A percentile compares a stretch with the other conserved stretches of the same genome.
Conservation (phyloP, 1,284 basidiomycete genomes). For the Pyrrhoderma lamaoense region DNA sequence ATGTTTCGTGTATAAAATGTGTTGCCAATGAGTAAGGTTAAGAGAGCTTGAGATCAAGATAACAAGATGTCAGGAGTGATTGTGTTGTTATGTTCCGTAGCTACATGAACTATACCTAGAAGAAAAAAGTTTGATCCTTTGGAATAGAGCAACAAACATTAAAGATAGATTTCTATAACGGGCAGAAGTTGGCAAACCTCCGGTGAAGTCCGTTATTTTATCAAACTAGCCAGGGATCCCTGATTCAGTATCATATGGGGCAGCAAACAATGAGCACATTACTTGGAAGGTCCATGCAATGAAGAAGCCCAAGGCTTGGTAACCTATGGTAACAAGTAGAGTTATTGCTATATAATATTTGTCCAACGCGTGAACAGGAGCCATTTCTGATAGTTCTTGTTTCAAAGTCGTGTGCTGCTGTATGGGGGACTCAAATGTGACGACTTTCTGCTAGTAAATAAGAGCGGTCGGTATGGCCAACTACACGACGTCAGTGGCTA, state of each 20-base stretch:
- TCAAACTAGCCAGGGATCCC: constrained; percentile 42
- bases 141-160: constrained; percentile 6
- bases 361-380: constrained; percentile 50
- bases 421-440: background rate
- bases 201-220: constrained; percentile 66
- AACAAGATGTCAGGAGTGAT: background rate
- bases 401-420: background rate
- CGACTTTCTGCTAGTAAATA: background rate
- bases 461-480: background rate
- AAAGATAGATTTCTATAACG: background rate
- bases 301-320: constrained; percentile 59
- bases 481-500: no score
- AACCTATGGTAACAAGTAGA: constrained; percentile 57
- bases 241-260: background rate
- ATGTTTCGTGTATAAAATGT: constrained; percentile 58
- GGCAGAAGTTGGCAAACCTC: constrained; percentile 33
- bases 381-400: constrained; percentile 25
- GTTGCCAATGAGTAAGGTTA: constrained; percentile 46
- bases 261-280: constrained; percentile 3
- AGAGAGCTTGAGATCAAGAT: constrained; percentile 41
- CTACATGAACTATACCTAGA: constrained; percentile 33
- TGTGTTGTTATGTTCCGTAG: background rate
- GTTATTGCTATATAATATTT: constrained; percentile 61
- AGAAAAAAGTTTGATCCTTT: constrained; percentile 64
- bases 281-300: constrained; percentile 60